Evolutionary conservation across 2,329 filamentous ascomycete genomes (phyloP).

Genomic region (Sclerotinia borealis): DNA sequence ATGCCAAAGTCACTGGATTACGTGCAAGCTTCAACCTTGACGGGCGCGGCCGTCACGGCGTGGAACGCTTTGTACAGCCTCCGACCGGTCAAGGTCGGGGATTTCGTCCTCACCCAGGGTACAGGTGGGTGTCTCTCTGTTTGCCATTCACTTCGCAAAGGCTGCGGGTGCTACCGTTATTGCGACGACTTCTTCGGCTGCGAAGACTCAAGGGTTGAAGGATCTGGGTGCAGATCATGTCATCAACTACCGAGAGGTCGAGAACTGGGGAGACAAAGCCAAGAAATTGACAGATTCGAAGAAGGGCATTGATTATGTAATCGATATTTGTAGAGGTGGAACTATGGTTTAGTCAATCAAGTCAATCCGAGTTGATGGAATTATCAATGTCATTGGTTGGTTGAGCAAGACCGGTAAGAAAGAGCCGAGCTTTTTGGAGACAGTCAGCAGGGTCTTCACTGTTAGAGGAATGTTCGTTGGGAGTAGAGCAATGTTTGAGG

Average conservation of each 20-base stretch:
- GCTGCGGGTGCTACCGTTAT: slow-evolving; percentile 37
- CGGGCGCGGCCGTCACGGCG: slow-evolving; percentile 56
- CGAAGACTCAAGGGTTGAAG: not conserved
- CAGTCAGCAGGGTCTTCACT: not conserved
- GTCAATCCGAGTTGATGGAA: not conserved
- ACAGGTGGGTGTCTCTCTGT: slow-evolving; percentile 48
- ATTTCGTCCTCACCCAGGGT: slow-evolving; percentile 47
- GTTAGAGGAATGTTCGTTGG: not conserved
- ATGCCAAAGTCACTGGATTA: slow-evolving; percentile 51
- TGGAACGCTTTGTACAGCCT: slow-evolving; percentile 60
- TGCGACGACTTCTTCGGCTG: not conserved
- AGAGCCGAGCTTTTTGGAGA: not conserved
- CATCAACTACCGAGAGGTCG: not conserved
- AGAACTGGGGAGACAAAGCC: not conserved
- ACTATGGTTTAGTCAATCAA: not conserved
- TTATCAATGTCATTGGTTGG: not conserved
- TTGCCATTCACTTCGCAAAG: slow-evolving; percentile 48
- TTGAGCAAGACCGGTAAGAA: not conserved
- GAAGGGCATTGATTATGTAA: not conserved
- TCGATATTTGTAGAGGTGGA: not conserved
- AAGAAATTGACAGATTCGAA: not conserved
- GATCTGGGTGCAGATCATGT: not conserved
- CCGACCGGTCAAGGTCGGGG: slow-evolving; percentile 37
- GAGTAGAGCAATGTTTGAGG: not conserved
- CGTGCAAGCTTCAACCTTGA: slow-evolving; percentile 54